Percentiles rank a stretch among this genome's conserved stretches.
Evolutionary conservation across 2,329 filamentous ascomycete species (phyloP).

Genomic region (Colletotrichum godetiae): DNA sequence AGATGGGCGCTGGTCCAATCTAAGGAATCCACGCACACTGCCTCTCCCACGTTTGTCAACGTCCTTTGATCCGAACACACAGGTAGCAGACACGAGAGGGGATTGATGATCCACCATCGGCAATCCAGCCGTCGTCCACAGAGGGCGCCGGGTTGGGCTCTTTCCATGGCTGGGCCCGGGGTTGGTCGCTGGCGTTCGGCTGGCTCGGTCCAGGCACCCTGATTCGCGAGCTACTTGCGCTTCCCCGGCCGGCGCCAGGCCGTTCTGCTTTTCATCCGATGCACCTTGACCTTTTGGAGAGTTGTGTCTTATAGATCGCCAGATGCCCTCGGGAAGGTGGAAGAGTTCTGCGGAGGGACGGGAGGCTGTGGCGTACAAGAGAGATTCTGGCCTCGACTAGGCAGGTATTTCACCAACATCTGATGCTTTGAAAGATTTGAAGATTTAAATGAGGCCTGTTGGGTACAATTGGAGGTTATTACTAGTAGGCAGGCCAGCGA

Average conservation of each 20-base stretch:
- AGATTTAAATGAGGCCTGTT: not conserved
- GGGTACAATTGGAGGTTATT: not conserved
- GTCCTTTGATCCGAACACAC: slow-evolving; percentile 25
- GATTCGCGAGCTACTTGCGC: not conserved
- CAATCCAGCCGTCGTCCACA: not conserved
- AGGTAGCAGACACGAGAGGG: not conserved
- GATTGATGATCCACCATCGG: not conserved
- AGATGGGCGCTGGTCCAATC: not conserved
- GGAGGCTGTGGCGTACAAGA: not conserved
- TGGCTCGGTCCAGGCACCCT: slow-evolving; percentile 5
- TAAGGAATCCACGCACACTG: not conserved
- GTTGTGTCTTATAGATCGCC: not conserved
- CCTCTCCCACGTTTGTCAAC: not conserved
- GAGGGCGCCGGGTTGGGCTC: not conserved
- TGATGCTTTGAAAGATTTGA: not conserved
- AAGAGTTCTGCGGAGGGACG: not conserved
- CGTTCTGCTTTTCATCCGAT: not conserved
- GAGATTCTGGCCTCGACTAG: not conserved
- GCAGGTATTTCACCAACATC: not conserved
- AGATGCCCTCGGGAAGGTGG: not conserved
- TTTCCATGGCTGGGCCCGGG: not conserved
- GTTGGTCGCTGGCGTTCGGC: not conserved
- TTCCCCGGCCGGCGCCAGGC: not conserved
- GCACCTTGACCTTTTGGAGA: not conserved
- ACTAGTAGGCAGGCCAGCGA: not conserved